Base-by-base conservation (phyloP, 306 rosid genomes). In the Cicer cuneatum region DNA sequence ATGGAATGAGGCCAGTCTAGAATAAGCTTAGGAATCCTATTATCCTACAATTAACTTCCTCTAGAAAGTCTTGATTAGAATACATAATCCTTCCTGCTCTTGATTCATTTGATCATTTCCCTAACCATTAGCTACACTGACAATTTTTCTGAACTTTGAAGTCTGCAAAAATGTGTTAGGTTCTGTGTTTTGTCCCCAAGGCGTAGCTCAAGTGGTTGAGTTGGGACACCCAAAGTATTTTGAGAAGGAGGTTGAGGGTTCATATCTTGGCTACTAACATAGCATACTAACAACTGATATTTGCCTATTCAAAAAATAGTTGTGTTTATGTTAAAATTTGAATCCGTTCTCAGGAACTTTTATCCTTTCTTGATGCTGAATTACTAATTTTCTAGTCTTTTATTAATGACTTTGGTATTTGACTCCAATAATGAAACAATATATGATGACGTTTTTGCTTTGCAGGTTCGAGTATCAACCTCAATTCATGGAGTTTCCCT, bases 381-480 rank as follows among this genome's bases (percentile, higher is more conserved):
- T 68, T 40, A 56, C 64, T 53, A 16, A 59, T 40, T 49, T 15
- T 35, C 16, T 38, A 39, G 43, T 72, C 72, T 46, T 73, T 35
- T 77, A 35, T 72, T 45, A 67, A 58, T 21, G 69, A 69, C 38
- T 51, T 46, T 37, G 40, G 42, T 69, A 56, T 72, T 68, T 61
- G 0, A 15, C 41, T 54, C 42, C 19, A 45, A 68, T 53, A 45
- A 14, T 40, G 39, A 57, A 73, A 76, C 33, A 49, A 66, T 58
- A 70, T 33, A 46, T 11, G 1, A 35, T 71, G 58, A 45, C 14
- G 39, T 72, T 76, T 41, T 45, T 45, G 70, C 29, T 52, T 80
- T 82, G 85, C 91, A 94, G 97, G 87, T 91, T 72, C 90, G 91
- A 62, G 14, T 86, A 66, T 87, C 90, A 7, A 72, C 68, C 62